Evolutionary conservation across 768 basidiomycete genomes (phyloP).

Genomic region (Lactarius indigo): DNA sequence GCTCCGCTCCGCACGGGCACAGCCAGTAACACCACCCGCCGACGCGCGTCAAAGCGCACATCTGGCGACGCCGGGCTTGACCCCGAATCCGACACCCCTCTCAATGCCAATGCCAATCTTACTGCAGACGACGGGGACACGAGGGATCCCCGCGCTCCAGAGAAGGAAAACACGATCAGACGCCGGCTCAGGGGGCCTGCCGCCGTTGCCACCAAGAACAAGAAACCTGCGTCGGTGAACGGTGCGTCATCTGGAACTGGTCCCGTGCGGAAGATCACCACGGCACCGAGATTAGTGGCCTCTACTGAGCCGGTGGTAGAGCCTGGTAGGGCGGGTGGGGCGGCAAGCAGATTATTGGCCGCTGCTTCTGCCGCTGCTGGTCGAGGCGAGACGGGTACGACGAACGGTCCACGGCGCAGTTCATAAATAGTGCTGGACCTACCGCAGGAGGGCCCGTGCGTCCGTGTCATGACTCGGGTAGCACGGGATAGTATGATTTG

Average conservation of each 20-base stretch:
- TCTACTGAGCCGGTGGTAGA: constrained; percentile 4
- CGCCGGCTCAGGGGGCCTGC: constrained; percentile 18
- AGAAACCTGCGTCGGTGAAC: background rate
- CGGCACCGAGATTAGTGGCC: background rate
- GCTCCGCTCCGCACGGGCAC: constrained; percentile 14
- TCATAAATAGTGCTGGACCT: constrained; percentile 66
- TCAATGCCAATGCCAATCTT: background rate
- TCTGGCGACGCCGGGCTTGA: constrained; percentile 19
- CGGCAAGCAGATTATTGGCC: constrained; percentile 14
- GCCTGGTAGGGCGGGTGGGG: constrained; percentile 18
- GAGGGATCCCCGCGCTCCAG: constrained; percentile 14
- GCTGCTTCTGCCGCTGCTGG: constrained; percentile 25
- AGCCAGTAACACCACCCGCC: constrained; percentile 31
- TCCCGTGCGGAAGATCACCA: constrained; percentile 26
- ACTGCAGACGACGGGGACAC: background rate
- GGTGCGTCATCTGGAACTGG: background rate
- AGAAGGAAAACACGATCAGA: constrained; percentile 27
- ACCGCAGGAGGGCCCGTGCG: constrained; percentile 47
- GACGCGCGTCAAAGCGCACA: constrained; percentile 19
- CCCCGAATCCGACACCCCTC: constrained; percentile 14
- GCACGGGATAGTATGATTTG: background rate
- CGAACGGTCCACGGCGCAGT: constrained; percentile 60
- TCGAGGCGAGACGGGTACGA: constrained; percentile 27
- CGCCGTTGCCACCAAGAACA: constrained; percentile 6
- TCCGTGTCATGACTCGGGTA: constrained; percentile 36